Percentiles rank a stretch among this genome's conserved stretches.
These are phyloP conservation scores for Thalassiosira exigua DNA, from an alignment of 352 stramenopile species.

Conservation along the genomic window DNA sequence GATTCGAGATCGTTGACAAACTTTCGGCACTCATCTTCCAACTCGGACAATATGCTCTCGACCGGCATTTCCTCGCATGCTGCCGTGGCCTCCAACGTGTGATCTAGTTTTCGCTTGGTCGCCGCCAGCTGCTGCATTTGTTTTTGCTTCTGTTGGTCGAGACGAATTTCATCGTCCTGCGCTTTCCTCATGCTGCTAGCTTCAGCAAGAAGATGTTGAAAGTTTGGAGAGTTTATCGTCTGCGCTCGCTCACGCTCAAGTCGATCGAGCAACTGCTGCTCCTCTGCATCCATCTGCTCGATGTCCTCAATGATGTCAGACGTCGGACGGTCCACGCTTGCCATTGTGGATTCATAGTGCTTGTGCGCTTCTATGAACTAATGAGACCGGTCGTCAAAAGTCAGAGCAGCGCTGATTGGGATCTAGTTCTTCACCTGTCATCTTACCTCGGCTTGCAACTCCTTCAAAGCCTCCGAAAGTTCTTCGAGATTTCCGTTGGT, in stretches of 20 bases:
- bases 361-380: conserved; percentile 56
- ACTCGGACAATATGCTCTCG: conserved; percentile 7
- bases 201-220: conserved; percentile 58
- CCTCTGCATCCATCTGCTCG: conserved; percentile 87
- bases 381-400: too few species aligned
- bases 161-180: conserved; percentile 93
- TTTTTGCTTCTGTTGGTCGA: conserved; percentile 89
- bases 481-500: conserved; percentile 81
- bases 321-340: conserved; percentile 71
- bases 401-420: too few species aligned
- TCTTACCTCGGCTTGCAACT: conserved; percentile 92
- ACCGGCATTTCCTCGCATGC: conserved; percentile 8
- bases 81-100: conserved; percentile 53
- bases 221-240: conserved; percentile 12
- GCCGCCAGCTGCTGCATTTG: conserved; percentile 89
- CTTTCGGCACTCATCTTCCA: conserved; percentile 24
- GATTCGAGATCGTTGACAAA: conserved; percentile 44
- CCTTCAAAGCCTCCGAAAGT: conserved; percentile 91
- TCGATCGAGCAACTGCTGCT: conserved; percentile 40
- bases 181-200: conserved; percentile 91
- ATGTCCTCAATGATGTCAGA: conserved; percentile 91
- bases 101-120: conserved; percentile 86
- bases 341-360: conserved; percentile 88
- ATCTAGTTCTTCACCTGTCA: too few species aligned
- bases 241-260: conserved; percentile 35